Evolutionary conservation across 148 eudicot species (phyloP).

Genomic region (Mesembryanthemum crystallinum): DNA sequence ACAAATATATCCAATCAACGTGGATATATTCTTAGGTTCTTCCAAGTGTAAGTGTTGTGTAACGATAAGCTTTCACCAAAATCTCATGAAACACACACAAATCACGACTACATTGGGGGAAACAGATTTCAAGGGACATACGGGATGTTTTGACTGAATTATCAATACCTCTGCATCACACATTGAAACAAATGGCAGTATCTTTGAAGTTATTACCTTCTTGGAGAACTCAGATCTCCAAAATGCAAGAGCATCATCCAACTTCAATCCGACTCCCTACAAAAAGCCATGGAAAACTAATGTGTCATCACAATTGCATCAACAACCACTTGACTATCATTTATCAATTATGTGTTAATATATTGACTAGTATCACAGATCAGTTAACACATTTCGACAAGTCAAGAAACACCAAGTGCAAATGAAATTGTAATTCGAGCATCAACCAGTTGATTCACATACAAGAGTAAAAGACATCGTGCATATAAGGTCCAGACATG

Average conservation of each 20-base stretch:
- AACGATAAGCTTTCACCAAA: not conserved
- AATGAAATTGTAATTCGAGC: not conserved
- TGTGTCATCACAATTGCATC: conserved; percentile 6
- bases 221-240: conserved; percentile 92
- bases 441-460: not conserved
- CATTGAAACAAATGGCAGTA: conserved; percentile 1
- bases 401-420: not conserved
- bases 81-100: not conserved
- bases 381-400: no score
- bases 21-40: not conserved
- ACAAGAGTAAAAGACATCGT: not conserved
- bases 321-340: not conserved
- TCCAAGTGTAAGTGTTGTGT: no score
- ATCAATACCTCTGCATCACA: conserved; percentile 4
- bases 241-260: conserved; percentile 97
- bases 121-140: not conserved
- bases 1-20: not conserved
- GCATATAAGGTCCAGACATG: not conserved
- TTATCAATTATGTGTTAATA: not conserved
- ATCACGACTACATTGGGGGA: not conserved
- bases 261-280: conserved; percentile 93
- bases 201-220: conserved; percentile 46
- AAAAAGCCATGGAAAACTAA: conserved; percentile 4
- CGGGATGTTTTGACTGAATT: not conserved
- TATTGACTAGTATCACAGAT: not conserved